A percentile compares a stretch with the other conserved stretches of the same genome.
These are phyloP conservation scores for Puccinia polysora DNA, from an alignment of 1,284 basidiomycete species.

Conservation along the genomic window DNA sequence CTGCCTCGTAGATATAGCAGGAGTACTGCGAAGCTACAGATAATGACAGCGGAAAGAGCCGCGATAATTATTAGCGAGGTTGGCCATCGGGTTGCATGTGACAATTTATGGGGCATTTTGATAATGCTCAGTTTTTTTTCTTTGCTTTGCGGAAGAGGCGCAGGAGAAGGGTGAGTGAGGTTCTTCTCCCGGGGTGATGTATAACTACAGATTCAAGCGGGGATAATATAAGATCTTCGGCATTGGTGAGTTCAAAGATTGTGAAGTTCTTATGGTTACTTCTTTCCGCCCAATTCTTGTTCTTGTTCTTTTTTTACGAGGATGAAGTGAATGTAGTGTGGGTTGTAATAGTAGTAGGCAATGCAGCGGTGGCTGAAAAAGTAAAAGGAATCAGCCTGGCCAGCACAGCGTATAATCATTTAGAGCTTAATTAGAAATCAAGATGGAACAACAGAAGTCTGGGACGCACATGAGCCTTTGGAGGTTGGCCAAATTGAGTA, in stretches of 20 bases:
- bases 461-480: slow-evolving; percentile 4
- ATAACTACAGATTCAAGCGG: background rate
- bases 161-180: background rate
- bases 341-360: background rate
- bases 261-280: background rate
- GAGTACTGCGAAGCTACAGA: background rate
- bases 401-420: slow-evolving; percentile 1
- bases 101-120: background rate
- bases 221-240: background rate
- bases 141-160: too few relatives aligned
- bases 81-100: background rate
- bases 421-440: slow-evolving; percentile 9
- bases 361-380: too few relatives aligned
- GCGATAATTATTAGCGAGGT: background rate
- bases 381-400: slow-evolving; percentile 6
- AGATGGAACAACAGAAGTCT: background rate
- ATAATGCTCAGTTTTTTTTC: too few relatives aligned
- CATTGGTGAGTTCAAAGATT: background rate
- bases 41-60: background rate
- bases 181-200: background rate
- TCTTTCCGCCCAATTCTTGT: background rate
- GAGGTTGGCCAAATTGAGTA: slow-evolving; percentile 9
- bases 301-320: background rate
- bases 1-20: background rate
- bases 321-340: slow-evolving; percentile 13